Evolutionary conservation across 495 filamentous ascomycete genomes (phyloP).

Genomic region (Penicillium mononematosum): DNA sequence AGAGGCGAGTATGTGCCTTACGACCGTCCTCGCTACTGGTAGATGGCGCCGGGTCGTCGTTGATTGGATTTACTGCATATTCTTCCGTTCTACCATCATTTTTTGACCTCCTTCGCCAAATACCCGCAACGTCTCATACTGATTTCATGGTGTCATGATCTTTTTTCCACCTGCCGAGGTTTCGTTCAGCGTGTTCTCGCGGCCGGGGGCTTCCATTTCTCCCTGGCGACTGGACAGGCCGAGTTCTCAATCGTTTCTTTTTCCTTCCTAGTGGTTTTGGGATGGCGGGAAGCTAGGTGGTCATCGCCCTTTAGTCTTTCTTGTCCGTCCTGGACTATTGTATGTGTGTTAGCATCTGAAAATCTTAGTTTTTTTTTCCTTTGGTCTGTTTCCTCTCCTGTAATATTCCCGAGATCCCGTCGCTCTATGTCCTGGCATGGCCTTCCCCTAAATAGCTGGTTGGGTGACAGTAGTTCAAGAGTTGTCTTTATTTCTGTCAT

Average conservation of each 20-base stretch:
- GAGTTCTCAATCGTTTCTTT: slow-evolving; percentile 4
- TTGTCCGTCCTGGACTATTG: background rate
- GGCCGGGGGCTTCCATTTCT: slow-evolving; percentile 2
- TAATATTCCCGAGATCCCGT: background rate
- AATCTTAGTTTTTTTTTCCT: background rate
- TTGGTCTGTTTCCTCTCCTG: background rate
- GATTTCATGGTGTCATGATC: slow-evolving; percentile 26
- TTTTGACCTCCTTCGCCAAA: slow-evolving; percentile 15
- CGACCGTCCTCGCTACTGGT: slow-evolving; percentile 51
- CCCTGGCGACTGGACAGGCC: slow-evolving; percentile 8
- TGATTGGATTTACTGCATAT: slow-evolving; percentile 18
- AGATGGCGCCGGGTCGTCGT: slow-evolving; percentile 17
- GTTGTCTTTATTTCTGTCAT: background rate
- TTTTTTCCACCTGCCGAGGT: slow-evolving; percentile 22
- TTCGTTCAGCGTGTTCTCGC: slow-evolving; percentile 18
- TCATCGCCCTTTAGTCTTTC: background rate
- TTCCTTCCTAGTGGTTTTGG: background rate
- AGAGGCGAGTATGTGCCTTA: slow-evolving; percentile 45
- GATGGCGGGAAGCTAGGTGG: background rate
- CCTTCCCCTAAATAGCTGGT: background rate
- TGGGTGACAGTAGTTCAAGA: background rate
- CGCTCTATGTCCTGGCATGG: background rate
- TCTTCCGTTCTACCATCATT: slow-evolving; percentile 12
- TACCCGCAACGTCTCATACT: slow-evolving; percentile 31
- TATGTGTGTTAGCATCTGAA: slow-evolving; percentile 8